Percentiles rank a stretch among this genome's conserved stretches.
Evolutionary conservation across 805 yeast genomes (phyloP).

Genomic region (Candida maesae): DNA sequence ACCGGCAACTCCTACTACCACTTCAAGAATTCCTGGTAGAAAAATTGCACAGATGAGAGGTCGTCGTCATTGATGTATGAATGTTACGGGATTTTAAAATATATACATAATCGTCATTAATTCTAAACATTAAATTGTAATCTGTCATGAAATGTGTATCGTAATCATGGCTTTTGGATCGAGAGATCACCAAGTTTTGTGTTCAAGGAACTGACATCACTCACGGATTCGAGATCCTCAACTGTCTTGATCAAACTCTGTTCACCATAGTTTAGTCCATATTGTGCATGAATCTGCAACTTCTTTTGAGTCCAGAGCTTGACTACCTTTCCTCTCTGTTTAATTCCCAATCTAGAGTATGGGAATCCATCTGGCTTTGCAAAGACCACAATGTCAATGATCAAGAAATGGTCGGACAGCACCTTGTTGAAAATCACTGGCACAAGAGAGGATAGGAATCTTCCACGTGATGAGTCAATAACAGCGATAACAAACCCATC

Average conservation of each 20-base stretch:
- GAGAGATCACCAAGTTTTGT: constrained; percentile 8
- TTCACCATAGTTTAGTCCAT: constrained; percentile 67
- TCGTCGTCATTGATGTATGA: constrained; percentile 21
- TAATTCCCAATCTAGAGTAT: constrained; percentile 65
- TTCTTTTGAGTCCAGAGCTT: constrained; percentile 49
- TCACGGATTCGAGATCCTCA: constrained; percentile 35
- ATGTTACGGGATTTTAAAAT: not conserved
- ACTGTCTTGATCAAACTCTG: constrained; percentile 53
- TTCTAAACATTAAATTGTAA: not conserved
- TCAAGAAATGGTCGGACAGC: constrained; percentile 74
- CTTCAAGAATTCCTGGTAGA: constrained; percentile 23
- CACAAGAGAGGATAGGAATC: constrained; percentile 65
- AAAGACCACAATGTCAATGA: constrained; percentile 82
- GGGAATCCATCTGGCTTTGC: constrained; percentile 62
- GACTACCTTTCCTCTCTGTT: constrained; percentile 71
- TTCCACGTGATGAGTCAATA: constrained; percentile 54
- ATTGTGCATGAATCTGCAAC: constrained; percentile 39
- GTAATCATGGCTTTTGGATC: not conserved
- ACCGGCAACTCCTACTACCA: constrained; percentile 24
- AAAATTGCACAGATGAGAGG: constrained; percentile 26
- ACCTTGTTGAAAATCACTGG: constrained; percentile 80
- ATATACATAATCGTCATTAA: not conserved
- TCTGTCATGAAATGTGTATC: too few relatives aligned
- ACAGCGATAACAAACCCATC: constrained; percentile 76
- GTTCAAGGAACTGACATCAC: constrained; percentile 9